Percentiles rank a stretch among this genome's conserved stretches.
phyloP scores from a whole-genome alignment of 352 stramenopile species.

The Phytophthora kernoviae region DNA sequence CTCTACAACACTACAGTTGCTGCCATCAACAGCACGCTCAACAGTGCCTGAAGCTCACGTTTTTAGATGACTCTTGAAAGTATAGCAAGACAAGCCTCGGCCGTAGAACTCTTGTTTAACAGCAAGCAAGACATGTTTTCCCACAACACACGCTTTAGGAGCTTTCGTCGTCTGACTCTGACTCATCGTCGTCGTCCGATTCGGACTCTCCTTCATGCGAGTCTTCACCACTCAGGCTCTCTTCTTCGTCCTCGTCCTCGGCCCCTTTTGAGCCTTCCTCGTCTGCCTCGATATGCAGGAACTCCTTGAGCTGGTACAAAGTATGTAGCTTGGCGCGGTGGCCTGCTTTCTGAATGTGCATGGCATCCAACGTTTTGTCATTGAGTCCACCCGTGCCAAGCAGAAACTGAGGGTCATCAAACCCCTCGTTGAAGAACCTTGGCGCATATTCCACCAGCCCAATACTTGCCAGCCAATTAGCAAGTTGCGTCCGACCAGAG shows the following conservation, averaged over 20 bases:
- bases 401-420: conserved; percentile 73
- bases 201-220: conserved; percentile 25
- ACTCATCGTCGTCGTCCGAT: conserved; percentile 28
- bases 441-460: conserved; percentile 67
- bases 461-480: conserved; percentile 73
- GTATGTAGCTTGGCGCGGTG: conserved; percentile 71
- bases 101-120: conserved; percentile 14
- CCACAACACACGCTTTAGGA: conserved; percentile 4
- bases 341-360: conserved; percentile 69
- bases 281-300: conserved; percentile 36
- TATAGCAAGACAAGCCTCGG: conserved; percentile 2
- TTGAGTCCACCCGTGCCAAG: conserved; percentile 43
- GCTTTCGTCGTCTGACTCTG: conserved; percentile 27
- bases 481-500: conserved; percentile 39
- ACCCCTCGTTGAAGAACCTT: conserved; percentile 56
- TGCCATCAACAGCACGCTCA: conserved; percentile 62
- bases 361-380: conserved; percentile 54
- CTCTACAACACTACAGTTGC: conserved; percentile 81
- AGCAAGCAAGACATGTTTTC: conserved; percentile 13
- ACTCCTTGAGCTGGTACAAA: conserved; percentile 70
- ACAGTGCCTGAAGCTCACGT: not conserved
- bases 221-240: conserved; percentile 8
- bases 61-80: conserved; percentile 1
- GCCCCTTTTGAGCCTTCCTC: conserved; percentile 31
- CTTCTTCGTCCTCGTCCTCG: conserved; percentile 33